These are phyloP conservation scores for Didymella sp. DNA, from an alignment of 2,329 filamentous ascomycete species.

Conservation along the genomic window DNA sequence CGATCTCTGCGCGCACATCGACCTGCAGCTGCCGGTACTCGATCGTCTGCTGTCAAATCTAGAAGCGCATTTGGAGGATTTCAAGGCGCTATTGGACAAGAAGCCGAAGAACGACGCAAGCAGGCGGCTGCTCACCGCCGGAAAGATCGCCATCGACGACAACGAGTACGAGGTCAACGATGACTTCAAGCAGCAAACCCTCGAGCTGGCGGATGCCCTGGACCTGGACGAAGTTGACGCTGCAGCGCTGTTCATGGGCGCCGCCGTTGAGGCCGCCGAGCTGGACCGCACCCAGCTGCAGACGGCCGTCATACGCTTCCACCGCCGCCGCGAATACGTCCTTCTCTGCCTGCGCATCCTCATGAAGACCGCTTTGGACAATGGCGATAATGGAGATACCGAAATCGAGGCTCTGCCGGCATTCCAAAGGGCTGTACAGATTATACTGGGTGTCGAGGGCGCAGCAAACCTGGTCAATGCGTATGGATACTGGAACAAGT, in stretches of 20 bases:
- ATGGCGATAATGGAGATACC: conserved; percentile 28
- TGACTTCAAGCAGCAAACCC: conserved; percentile 81
- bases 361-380: conserved; percentile 69
- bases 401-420: conserved; percentile 33
- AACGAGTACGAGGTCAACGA: conserved; percentile 82
- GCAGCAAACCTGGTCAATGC: conserved; percentile 60
- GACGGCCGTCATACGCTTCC: conserved; percentile 84
- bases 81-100: conserved; percentile 77
- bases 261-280: conserved; percentile 70
- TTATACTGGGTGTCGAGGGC: conserved; percentile 64
- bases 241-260: conserved; percentile 75
- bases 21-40: conserved; percentile 72
- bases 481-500: conserved; percentile 73
- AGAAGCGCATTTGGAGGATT: conserved; percentile 69
- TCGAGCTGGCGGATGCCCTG: conserved; percentile 85
- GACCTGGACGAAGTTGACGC: conserved; percentile 90
- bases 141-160: conserved; percentile 75
- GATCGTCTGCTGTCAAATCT: conserved; percentile 73
- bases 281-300: conserved; percentile 77
- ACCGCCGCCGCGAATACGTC: conserved; percentile 81
- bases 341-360: conserved; percentile 85
- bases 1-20: conserved; percentile 78
- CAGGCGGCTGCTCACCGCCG: conserved; percentile 62
- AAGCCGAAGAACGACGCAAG: conserved; percentile 76
- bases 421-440: conserved; percentile 39